A percentile compares a stretch with the other conserved stretches of the same genome.
These are phyloP conservation scores for Suzukiozyma palmioleophila DNA, from an alignment of 1,139 yeast species.

Conservation along the genomic window DNA sequence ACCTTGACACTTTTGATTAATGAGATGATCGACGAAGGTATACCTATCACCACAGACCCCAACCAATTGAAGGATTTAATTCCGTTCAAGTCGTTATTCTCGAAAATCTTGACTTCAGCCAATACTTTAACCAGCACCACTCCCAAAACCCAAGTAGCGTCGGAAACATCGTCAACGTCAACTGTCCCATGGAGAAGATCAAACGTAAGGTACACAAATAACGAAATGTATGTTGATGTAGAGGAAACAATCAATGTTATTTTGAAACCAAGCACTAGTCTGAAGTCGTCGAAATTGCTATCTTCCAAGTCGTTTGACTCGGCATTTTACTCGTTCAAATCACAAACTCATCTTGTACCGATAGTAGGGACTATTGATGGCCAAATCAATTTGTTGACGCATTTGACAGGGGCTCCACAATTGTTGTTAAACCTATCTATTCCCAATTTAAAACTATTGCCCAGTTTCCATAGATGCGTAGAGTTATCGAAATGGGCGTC, in stretches of 20 bases:
- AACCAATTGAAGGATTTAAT: constrained; percentile 68
- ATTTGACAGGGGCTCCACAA: constrained; percentile 73
- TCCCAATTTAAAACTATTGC: constrained; percentile 37
- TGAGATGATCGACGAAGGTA: constrained; percentile 72
- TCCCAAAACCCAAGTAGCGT: constrained; percentile 1
- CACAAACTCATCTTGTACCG: constrained; percentile 25
- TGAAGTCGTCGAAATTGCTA: constrained; percentile 8
- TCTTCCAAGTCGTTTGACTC: constrained; percentile 23
- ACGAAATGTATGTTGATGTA: constrained; percentile 80
- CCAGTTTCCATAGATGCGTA: constrained; percentile 60
- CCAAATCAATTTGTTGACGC: constrained; percentile 55
- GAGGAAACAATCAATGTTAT: constrained; percentile 54
- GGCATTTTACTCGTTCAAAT: constrained; percentile 30
- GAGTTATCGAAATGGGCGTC: constrained; percentile 41
- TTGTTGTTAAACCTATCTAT: constrained; percentile 47
- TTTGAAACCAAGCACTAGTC: constrained; percentile 22
- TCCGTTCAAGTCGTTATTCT: constrained; percentile 49
- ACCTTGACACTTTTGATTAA: constrained; percentile 49
- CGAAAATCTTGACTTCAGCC: constrained; percentile 33
- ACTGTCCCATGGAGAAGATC: constrained; percentile 71
- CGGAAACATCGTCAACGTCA: background rate
- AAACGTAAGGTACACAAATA: constrained; percentile 61
- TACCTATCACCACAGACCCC: constrained; percentile 68
- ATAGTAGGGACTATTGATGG: constrained; percentile 65
- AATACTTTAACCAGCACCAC: constrained; percentile 6